These are phyloP conservation scores for Kentomonas sorsogonicus DNA, from an alignment of 208 protist species.

Conservation along the genomic window DNA sequence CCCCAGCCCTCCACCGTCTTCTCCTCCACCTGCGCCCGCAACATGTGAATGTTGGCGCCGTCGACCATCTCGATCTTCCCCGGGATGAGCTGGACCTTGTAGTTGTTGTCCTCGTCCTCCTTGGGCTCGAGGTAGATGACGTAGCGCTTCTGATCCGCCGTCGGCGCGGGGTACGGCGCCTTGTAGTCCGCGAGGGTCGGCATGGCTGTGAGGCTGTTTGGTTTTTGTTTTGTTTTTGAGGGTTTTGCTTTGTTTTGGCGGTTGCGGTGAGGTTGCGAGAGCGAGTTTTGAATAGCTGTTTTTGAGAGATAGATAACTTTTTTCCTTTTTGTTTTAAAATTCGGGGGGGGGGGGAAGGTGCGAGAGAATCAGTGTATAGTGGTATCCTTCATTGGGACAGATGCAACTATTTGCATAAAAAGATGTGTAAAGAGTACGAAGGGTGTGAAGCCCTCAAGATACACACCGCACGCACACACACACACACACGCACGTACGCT, in stretches of 20 bases:
- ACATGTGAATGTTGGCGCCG: slow-evolving; percentile 34
- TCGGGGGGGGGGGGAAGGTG: not conserved
- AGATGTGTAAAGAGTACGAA: too few relatives aligned
- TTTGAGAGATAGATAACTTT: too few relatives aligned
- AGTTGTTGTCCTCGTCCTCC: slow-evolving; percentile 31
- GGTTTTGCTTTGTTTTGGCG: not conserved
- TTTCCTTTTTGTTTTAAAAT: slow-evolving; percentile 10
- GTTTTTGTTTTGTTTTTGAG: slow-evolving; percentile 1
- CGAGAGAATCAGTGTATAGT: not conserved
- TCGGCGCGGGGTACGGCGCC: slow-evolving; percentile 54
- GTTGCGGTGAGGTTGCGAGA: too few relatives aligned
- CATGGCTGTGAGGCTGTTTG: not conserved
- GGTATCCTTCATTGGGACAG: too few relatives aligned
- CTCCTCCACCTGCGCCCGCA: slow-evolving; percentile 41
- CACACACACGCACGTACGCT: too few relatives aligned
- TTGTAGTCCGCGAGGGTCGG: slow-evolving; percentile 49
- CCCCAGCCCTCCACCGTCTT: slow-evolving; percentile 58
- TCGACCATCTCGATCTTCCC: slow-evolving; percentile 41
- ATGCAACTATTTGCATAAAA: not conserved
- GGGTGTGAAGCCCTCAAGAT: too few relatives aligned
- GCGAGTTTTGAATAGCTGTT: too few relatives aligned
- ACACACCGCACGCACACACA: too few relatives aligned
- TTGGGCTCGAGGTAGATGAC: slow-evolving; percentile 65
- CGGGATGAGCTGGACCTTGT: slow-evolving; percentile 61
- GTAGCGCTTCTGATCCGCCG: slow-evolving; percentile 49